Evolutionary conservation across 1,284 basidiomycete species (phyloP).

Genomic region (Microbotryomycetes sp.): DNA sequence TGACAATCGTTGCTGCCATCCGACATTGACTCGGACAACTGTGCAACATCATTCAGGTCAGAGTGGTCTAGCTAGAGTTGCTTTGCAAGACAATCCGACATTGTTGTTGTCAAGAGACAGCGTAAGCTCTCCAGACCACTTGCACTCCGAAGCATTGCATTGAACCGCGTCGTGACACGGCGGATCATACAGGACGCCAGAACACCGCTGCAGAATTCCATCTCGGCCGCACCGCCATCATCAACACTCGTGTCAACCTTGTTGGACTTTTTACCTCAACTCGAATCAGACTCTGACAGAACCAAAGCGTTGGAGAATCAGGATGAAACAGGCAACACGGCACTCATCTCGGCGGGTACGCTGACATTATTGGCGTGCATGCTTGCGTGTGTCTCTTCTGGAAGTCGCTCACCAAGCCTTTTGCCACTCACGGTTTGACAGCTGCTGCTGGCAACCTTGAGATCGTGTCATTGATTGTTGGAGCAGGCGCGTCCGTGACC

Average conservation of each 20-base stretch:
- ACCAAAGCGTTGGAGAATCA: conserved; percentile 36
- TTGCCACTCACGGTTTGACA: conserved; percentile 39
- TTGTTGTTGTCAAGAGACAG: background rate
- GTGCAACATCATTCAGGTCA: background rate
- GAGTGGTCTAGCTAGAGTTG: background rate
- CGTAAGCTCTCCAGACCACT: background rate
- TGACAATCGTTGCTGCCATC: background rate
- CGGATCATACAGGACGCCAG: conserved; percentile 61
- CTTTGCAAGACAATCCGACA: background rate
- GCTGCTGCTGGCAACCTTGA: conserved; percentile 75
- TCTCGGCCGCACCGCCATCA: conserved; percentile 55
- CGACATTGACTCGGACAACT: background rate
- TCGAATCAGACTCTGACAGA: conserved; percentile 49
- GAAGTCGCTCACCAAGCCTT: background rate
- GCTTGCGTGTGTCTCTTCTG: background rate
- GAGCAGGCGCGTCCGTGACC: conserved; percentile 76
- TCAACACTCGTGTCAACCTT: conserved; percentile 65
- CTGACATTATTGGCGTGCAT: conserved; percentile 14
- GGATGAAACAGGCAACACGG: conserved; percentile 75
- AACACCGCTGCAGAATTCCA: conserved; percentile 83
- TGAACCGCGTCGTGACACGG: too few relatives aligned
- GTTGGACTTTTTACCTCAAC: conserved; percentile 60
- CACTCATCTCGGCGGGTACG: conserved; percentile 78
- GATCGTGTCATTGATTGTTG: conserved; percentile 69
- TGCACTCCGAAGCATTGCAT: too few relatives aligned